A percentile compares a stretch with the other conserved stretches of the same genome.
These are phyloP conservation scores for Nemania sp. DNA, from an alignment of 2,329 filamentous ascomycete genomes.

Conservation along the genomic window DNA sequence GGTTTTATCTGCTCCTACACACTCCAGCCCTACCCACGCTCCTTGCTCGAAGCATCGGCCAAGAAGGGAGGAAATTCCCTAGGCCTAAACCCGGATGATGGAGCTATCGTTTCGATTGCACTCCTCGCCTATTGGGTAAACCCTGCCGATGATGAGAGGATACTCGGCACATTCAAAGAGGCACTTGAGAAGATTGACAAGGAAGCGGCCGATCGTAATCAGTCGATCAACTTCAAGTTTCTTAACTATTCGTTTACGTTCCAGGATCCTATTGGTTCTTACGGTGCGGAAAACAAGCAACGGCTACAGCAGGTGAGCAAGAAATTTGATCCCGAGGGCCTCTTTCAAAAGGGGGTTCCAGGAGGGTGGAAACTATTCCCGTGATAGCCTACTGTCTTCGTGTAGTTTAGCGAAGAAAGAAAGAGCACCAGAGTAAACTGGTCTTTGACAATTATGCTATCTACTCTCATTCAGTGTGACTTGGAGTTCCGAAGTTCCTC, in stretches of 20 bases:
- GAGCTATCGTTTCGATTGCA: conserved; percentile 15
- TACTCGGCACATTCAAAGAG: conserved; percentile 1
- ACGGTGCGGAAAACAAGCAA: conserved; percentile 22
- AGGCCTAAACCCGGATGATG: conserved; percentile 11
- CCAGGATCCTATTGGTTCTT: conserved; percentile 25
- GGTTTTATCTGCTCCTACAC: conserved; percentile 18
- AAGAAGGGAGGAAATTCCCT: conserved; percentile 18
- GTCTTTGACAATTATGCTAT: too few relatives aligned
- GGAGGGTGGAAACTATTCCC: conserved; percentile 29
- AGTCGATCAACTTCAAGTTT: conserved; percentile 17
- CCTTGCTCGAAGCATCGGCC: conserved; percentile 8
- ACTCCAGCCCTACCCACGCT: conserved; percentile 23
- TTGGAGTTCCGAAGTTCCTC: too few relatives aligned
- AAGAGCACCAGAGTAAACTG: too few relatives aligned
- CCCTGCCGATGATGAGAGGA: conserved; percentile 18
- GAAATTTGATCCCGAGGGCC: conserved; percentile 33
- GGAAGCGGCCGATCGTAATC: conserved; percentile 3
- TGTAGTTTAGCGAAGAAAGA: too few relatives aligned
- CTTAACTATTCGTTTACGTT: conserved; percentile 28
- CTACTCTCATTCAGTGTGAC: too few relatives aligned
- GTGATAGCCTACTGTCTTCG: too few relatives aligned
- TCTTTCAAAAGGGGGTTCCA: conserved; percentile 33
- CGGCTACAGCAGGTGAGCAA: conserved; percentile 26
- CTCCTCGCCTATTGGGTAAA: conserved; percentile 20
- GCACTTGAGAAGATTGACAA: conserved; percentile 11